A percentile compares a stretch with the other conserved stretches of the same genome.
Conservation (phyloP, 192 early-diverging fungal species). For the Entomortierella beljakovae region DNA sequence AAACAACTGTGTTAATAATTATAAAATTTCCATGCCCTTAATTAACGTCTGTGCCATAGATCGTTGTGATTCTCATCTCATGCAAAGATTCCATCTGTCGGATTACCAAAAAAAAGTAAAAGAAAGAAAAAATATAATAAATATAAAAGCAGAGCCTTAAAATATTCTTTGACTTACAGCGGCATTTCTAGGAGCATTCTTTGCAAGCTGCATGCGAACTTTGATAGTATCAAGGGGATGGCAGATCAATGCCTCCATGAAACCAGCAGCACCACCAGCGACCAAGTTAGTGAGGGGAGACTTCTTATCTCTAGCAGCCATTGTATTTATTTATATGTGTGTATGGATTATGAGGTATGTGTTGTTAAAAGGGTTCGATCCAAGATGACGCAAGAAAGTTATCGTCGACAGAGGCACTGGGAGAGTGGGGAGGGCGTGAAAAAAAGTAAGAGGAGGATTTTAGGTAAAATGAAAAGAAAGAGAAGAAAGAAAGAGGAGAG, state of each 20-base stretch:
- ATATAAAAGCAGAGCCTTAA: neutral
- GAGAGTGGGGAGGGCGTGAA: neutral
- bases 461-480: neutral
- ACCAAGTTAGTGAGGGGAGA: conserved; percentile 84
- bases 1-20: neutral
- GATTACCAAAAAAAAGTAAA: neutral
- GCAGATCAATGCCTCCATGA: conserved; percentile 89
- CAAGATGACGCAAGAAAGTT: neutral
- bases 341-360: neutral
- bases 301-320: conserved; percentile 58
- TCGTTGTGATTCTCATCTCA: neutral
- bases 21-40: neutral
- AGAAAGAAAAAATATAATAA: neutral
- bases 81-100: neutral
- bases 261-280: conserved; percentile 92
- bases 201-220: conserved; percentile 94
- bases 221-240: conserved; percentile 98
- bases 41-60: neutral
- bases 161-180: conserved; percentile 60
- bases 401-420: neutral
- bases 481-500: conserved; percentile 1
- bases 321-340: neutral
- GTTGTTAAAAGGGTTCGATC: neutral
- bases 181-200: conserved; percentile 67
- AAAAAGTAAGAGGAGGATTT: neutral